Evolutionary conservation across 805 yeast species (phyloP), one percentile per base, ranked within the genome.

Genomic region (Starmerella tilneyi): DNA sequence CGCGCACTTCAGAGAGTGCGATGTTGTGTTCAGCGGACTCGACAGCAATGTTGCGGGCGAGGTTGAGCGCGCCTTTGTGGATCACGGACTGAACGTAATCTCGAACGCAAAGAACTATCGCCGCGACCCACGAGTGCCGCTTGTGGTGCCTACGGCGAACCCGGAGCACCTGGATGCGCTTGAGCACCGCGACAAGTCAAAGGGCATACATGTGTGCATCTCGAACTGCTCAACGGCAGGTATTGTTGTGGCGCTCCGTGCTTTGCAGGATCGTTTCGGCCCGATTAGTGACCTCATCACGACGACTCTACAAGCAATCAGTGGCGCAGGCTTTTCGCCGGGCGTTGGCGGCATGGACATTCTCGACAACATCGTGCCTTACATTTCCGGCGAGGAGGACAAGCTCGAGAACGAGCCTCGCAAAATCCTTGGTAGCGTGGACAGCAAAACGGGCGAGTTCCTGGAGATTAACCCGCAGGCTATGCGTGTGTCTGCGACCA

Each of bases 161-260:
- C 78, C 94, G 5, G 94, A 84, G 53, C 98, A 92, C 65, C 70
- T 92, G 56, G 76, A 78, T 35, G 80, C 86, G 28, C 70, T 71
- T 54, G 70, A 72, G 22, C 64, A 63, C 8, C 81, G 81, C 41
- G 69, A 71, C 51, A 60, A 66, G 58, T 52, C 57, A 44, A 56
- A 54, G 47, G 98, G 98, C 37, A 84, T 75, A 66, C 81, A 85
- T 54, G 79, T 89, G 37, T 92, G 98, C 69, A 92, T 89, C 61
- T 88, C 97, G 48, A 92, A 92, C 72, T 92, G 98, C 70, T 88
- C 97, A 39, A 92, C 98, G 29, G 98, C 97, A 4, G 97, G 97
- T 33, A 72, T 92, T 46, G 97, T 92, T 17, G 96, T 96, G 12
- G 97, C 97, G 40, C 72, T 92, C 62, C 85, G 84, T 62, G 97